Evolutionary conservation across 352 stramenopile species (phyloP), one percentile per base, ranked within the genome.

Genomic region (Globisporangium abappressorium): DNA sequence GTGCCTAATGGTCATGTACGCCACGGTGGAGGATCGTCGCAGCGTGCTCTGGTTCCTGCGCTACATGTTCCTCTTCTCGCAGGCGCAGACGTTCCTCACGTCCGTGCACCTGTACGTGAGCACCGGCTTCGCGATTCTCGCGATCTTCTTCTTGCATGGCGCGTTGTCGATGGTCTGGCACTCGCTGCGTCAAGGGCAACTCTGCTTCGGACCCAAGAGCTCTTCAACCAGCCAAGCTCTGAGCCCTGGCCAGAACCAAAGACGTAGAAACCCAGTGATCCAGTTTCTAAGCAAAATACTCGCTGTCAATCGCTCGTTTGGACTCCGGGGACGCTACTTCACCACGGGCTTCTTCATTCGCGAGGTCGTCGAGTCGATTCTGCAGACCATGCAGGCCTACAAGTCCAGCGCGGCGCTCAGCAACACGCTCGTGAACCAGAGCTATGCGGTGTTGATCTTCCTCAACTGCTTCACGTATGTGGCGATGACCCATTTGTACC

Each of bases 351-450:
- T 41, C 53, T 58, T 58, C 53, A 3, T 41, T 8, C 26, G 26
- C 53, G 53, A 58, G 53, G 53, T 58, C 7, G 26, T 58, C 53
- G 53, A 58, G 26, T 58, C 53, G 15, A 38, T 58, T 38, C 26
- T 58, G 26, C 53, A 41, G 53, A 41, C 53, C 26, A 58, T 6
- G 26, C 53, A 58, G 22, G 53, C 53, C 2, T 58, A 58, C 53
- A 58, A 58, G 15, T 24, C 53, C 5, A 58, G 53, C 15, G 6
- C 26, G 26, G 24, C 41, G 24, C 58, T 64, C 6, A 64, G 58
- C 41, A 64, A 64, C 58, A 56, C 38, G 15, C 28, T 56, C 58
- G 58, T 64, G 26, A 64, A 64, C 41, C 58, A 64, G 58, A 64
- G 38, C 24, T 64, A 64, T 15, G 58, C 24, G 4, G 14, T 64